Evolutionary conservation across 306 rosid genomes (phyloP).

Genomic region (Trifolium dubium): DNA sequence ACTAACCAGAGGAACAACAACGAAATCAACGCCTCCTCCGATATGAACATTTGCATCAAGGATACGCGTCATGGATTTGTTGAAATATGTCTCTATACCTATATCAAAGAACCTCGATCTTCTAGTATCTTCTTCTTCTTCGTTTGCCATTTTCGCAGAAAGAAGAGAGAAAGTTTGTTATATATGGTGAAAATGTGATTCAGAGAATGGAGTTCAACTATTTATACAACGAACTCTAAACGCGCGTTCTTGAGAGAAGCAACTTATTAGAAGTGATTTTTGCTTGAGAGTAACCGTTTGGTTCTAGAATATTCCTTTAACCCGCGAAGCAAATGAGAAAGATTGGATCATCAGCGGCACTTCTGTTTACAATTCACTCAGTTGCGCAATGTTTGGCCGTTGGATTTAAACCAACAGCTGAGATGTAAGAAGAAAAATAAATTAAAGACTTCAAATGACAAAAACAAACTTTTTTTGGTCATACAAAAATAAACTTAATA

Average conservation of each 20-base stretch:
- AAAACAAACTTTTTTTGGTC: too few species aligned
- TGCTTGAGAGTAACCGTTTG: too few species aligned
- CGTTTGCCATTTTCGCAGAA: constrained; percentile 51
- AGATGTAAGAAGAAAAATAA: too few species aligned
- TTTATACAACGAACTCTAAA: background rate
- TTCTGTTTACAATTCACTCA: too few species aligned
- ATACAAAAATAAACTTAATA: too few species aligned
- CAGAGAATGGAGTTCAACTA: background rate
- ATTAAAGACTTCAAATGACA: too few species aligned
- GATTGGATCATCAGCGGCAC: too few species aligned
- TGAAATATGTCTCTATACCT: constrained; percentile 63
- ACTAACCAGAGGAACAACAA: constrained; percentile 72
- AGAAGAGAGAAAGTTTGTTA: background rate
- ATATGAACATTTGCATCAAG: constrained; percentile 42
- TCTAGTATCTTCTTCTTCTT: constrained; percentile 61
- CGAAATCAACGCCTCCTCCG: constrained; percentile 61
- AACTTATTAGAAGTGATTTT: too few species aligned
- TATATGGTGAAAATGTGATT: background rate
- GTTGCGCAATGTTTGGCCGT: too few species aligned
- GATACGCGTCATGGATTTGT: constrained; percentile 54
- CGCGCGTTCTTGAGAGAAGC: background rate
- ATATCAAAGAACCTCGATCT: constrained; percentile 60
- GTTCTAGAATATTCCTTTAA: background rate
- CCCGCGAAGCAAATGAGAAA: background rate
- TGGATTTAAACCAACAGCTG: too few species aligned